A percentile compares a stretch with the other conserved stretches of the same genome.
These are phyloP conservation scores for Lentinula guzmanii DNA, from an alignment of 768 basidiomycete species.

Conservation along the genomic window DNA sequence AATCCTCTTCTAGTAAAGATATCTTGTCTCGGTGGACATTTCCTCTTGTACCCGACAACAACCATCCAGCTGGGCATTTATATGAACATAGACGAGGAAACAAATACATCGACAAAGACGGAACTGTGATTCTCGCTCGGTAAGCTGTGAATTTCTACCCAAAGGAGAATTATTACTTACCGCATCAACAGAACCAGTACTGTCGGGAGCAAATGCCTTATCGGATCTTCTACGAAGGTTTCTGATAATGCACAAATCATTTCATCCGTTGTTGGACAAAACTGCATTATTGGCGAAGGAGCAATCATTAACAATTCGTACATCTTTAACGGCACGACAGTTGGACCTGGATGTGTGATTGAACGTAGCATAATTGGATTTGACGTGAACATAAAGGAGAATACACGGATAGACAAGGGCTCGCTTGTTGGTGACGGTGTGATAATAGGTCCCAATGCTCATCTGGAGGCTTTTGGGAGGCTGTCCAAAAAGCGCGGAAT, in stretches of 20 bases:
- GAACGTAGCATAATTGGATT: conserved; percentile 78
- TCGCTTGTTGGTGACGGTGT: conserved; percentile 82
- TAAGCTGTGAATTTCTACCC: conserved; percentile 23
- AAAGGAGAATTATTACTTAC: background rate
- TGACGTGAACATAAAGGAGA: conserved; percentile 65
- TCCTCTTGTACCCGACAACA: conserved; percentile 92
- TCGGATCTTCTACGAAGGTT: conserved; percentile 74
- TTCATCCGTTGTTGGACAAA: conserved; percentile 73
- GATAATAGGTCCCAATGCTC: conserved; percentile 66
- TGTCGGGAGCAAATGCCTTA: conserved; percentile 74
- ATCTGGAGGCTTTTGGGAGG: conserved; percentile 62
- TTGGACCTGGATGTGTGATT: conserved; percentile 70
- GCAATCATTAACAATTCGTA: conserved; percentile 71
- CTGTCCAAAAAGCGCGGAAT: conserved; percentile 50
- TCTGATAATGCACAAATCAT: conserved; percentile 59
- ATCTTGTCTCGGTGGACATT: conserved; percentile 93
- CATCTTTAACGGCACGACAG: conserved; percentile 70
- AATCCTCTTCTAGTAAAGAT: conserved; percentile 62
- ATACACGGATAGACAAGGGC: conserved; percentile 62
- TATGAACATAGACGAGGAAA: conserved; percentile 89
- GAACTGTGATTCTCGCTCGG: conserved; percentile 80
- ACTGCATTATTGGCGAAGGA: conserved; percentile 67
- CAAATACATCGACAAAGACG: conserved; percentile 80
- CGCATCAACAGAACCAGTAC: conserved; percentile 63
- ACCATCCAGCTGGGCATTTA: conserved; percentile 72